Percentiles rank a stretch among this genome's conserved stretches.
Conservation (phyloP, 257 asterid genomes). For the Nicotiana paniculata region DNA sequence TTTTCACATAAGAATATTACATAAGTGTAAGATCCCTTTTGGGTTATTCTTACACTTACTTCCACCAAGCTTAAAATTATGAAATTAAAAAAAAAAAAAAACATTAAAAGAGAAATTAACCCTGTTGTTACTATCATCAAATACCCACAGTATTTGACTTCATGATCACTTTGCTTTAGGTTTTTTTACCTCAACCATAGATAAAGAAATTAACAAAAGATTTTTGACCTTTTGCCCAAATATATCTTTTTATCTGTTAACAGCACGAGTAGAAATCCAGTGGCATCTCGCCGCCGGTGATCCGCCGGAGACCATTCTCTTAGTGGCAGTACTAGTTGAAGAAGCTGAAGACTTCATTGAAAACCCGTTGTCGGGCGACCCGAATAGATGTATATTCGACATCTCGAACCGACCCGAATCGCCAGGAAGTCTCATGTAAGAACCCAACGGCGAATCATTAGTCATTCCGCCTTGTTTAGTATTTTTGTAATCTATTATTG, state of each 20-base stretch:
- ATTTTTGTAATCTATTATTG: slow-evolving; percentile 66
- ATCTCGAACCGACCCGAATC: slow-evolving; percentile 57
- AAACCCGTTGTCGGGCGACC: slow-evolving; percentile 36
- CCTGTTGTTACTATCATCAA: not conserved
- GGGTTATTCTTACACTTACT: not conserved
- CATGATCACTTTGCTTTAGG: not conserved
- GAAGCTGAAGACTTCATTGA: slow-evolving; percentile 25
- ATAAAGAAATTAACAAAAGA: no score
- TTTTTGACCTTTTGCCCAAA: not conserved
- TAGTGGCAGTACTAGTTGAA: slow-evolving; percentile 11
- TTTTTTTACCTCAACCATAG: not conserved
- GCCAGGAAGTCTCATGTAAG: slow-evolving; percentile 65
- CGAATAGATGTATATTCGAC: slow-evolving; percentile 36
- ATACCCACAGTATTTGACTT: not conserved
- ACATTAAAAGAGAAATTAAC: not conserved
- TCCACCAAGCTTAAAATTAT: no score
- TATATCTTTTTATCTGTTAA: slow-evolving; percentile 23
- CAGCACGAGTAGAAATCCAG: slow-evolving; percentile 28
- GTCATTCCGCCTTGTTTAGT: slow-evolving; percentile 27
- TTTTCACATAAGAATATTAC: not conserved
- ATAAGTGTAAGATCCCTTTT: not conserved
- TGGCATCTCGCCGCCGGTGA: slow-evolving; percentile 28
- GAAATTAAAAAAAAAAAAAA: no score
- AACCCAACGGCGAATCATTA: slow-evolving; percentile 42
- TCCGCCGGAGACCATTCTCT: slow-evolving; percentile 19